phyloP scores from a whole-genome alignment of 768 basidiomycete genomes.

The Russula abietina region DNA sequence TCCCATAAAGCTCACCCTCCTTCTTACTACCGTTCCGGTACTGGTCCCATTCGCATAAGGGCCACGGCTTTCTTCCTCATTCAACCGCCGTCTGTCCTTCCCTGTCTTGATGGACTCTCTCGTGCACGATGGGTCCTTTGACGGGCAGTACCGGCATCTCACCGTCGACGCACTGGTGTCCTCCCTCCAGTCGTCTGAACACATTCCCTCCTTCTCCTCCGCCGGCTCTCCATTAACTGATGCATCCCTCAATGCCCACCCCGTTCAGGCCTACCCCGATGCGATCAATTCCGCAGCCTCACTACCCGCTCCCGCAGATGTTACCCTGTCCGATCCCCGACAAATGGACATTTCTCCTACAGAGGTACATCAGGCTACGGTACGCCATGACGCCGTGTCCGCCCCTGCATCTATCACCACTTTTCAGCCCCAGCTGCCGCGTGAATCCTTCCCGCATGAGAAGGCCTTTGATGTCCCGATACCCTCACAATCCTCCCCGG shows the following conservation, averaged over 20 bases:
- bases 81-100: not conserved
- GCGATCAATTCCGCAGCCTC: conserved; percentile 26
- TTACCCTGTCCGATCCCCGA: conserved; percentile 26
- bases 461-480: conserved; percentile 26
- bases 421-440: conserved; percentile 15
- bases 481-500: conserved; percentile 32
- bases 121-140: conserved; percentile 8
- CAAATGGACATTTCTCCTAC: conserved; percentile 26
- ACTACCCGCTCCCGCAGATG: conserved; percentile 26
- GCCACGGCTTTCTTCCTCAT: not conserved
- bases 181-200: conserved; percentile 14
- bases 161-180: conserved; percentile 7
- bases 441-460: conserved; percentile 16
- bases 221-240: conserved; percentile 26
- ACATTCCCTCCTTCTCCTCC: conserved; percentile 19
- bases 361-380: conserved; percentile 13
- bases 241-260: conserved; percentile 24
- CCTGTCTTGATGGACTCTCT: conserved; percentile 17
- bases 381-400: conserved; percentile 15
- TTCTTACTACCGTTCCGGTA: conserved; percentile 16
- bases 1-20: conserved; percentile 8
- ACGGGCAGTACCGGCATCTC: conserved; percentile 18
- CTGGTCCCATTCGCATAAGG: conserved; percentile 17
- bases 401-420: conserved; percentile 14
- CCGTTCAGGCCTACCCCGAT: conserved; percentile 26